A percentile compares a stretch with the other conserved stretches of the same genome.
phyloP scores from a whole-genome alignment of 805 yeast genomes.

The Saturnispora saitoi region DNA sequence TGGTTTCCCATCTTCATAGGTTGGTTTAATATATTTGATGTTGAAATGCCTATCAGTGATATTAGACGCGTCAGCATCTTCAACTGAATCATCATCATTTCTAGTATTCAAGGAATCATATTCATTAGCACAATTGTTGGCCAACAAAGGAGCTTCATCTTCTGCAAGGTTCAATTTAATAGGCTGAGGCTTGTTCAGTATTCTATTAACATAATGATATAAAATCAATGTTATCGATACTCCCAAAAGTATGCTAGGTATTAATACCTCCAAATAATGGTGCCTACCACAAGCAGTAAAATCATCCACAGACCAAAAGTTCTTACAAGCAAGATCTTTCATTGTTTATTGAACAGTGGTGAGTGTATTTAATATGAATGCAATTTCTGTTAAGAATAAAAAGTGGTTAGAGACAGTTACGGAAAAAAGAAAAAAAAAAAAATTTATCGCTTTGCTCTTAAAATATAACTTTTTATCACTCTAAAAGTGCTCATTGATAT shows the following conservation, averaged over 20 bases:
- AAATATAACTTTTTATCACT: too few relatives aligned
- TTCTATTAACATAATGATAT: conserved; percentile 1
- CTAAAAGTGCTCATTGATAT: too few relatives aligned
- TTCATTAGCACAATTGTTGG: not conserved
- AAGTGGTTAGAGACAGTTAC: not conserved
- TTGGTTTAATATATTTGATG: conserved; percentile 43
- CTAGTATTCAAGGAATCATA: not conserved
- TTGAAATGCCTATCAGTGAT: conserved; percentile 54
- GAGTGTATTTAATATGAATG: too few relatives aligned
- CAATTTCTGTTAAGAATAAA: not conserved
- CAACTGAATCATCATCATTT: not conserved
- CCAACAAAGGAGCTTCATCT: conserved; percentile 1
- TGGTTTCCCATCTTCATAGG: conserved; percentile 52
- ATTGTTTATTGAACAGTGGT: not conserved
- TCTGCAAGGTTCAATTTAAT: not conserved
- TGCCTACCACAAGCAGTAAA: conserved; percentile 40
- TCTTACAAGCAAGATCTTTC: conserved; percentile 12
- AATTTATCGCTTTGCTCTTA: too few relatives aligned
- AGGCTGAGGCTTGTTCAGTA: not conserved
- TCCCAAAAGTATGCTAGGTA: conserved; percentile 25
- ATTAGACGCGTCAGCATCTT: conserved; percentile 1
- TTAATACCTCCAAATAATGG: conserved; percentile 24
- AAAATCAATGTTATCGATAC: conserved; percentile 24
- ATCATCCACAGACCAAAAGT: conserved; percentile 34
- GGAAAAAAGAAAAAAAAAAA: not conserved